These are phyloP conservation scores for Saturnispora gosingensis DNA, from an alignment of 805 yeast species.

Conservation along the genomic window DNA sequence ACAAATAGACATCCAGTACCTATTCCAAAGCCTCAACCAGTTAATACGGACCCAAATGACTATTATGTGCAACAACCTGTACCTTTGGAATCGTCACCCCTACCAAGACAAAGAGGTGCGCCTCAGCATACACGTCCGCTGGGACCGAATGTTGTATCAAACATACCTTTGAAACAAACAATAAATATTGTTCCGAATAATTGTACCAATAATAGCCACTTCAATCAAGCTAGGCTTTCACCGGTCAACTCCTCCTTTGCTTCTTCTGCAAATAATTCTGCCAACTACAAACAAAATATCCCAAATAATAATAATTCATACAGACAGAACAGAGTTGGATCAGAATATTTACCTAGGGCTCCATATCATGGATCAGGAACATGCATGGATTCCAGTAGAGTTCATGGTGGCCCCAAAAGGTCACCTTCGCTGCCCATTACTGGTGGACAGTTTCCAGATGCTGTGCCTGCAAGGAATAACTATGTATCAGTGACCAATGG, in stretches of 20 bases:
- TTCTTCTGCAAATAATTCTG: not conserved
- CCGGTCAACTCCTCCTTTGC: not conserved
- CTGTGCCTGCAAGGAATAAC: slow-evolving; percentile 15
- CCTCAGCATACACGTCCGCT: not conserved
- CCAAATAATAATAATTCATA: not conserved
- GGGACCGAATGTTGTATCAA: not conserved
- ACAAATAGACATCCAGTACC: not conserved
- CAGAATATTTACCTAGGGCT: not conserved
- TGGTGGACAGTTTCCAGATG: slow-evolving; percentile 13
- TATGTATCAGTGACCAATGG: not conserved
- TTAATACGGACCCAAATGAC: not conserved
- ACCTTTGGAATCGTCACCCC: not conserved
- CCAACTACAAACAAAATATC: not conserved
- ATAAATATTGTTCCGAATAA: not conserved
- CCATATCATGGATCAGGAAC: not conserved
- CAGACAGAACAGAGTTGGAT: not conserved
- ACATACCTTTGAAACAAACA: not conserved
- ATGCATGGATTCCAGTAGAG: not conserved
- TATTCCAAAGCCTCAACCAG: not conserved
- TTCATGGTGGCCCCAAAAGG: slow-evolving; percentile 7
- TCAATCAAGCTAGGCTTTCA: not conserved
- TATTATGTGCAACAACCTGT: not conserved
- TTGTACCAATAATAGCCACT: not conserved
- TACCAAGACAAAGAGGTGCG: slow-evolving; percentile 1
- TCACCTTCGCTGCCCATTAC: slow-evolving; percentile 19